Conservation (phyloP, 2,329 filamentous ascomycete genomes). For the Monosporascus ibericus region DNA sequence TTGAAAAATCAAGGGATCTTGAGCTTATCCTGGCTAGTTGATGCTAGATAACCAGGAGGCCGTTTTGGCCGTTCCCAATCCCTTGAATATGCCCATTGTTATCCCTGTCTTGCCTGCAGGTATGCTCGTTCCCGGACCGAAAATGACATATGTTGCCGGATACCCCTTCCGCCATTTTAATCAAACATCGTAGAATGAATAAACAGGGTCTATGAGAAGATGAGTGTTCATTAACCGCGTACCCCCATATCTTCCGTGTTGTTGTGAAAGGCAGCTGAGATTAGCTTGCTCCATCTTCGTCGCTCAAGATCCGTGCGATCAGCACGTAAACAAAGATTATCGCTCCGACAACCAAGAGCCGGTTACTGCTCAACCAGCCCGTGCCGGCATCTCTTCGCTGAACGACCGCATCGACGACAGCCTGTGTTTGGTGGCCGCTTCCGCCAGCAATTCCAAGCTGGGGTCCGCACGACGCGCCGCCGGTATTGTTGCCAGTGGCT, state of each 20-base stretch:
- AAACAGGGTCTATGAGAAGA: background rate
- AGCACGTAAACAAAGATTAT: slow-evolving; percentile 78
- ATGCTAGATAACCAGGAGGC: too few relatives aligned
- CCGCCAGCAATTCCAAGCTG: slow-evolving; percentile 56
- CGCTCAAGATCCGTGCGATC: slow-evolving; percentile 65
- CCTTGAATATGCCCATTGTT: too few relatives aligned
- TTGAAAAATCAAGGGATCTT: too few relatives aligned
- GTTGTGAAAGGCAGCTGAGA: background rate
- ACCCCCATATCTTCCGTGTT: background rate
- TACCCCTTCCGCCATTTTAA: too few relatives aligned
- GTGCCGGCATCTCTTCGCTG: slow-evolving; percentile 75
- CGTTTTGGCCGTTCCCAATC: too few relatives aligned
- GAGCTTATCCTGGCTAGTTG: too few relatives aligned
- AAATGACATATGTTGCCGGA: too few relatives aligned
- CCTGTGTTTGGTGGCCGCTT: slow-evolving; percentile 58
- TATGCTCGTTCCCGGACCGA: too few relatives aligned
- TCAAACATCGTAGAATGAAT: too few relatives aligned
- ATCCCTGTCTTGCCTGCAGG: too few relatives aligned
- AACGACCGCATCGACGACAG: slow-evolving; percentile 70
- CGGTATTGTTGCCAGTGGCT: slow-evolving; percentile 63
- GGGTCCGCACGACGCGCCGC: slow-evolving; percentile 40
- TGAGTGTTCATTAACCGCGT: background rate
- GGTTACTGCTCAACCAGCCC: slow-evolving; percentile 76
- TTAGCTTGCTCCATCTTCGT: slow-evolving; percentile 24
- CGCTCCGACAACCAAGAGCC: slow-evolving; percentile 64